Evolutionary conservation across 2,329 filamentous ascomycete species (phyloP).

Genomic region (Aspergillus calidoustus): DNA sequence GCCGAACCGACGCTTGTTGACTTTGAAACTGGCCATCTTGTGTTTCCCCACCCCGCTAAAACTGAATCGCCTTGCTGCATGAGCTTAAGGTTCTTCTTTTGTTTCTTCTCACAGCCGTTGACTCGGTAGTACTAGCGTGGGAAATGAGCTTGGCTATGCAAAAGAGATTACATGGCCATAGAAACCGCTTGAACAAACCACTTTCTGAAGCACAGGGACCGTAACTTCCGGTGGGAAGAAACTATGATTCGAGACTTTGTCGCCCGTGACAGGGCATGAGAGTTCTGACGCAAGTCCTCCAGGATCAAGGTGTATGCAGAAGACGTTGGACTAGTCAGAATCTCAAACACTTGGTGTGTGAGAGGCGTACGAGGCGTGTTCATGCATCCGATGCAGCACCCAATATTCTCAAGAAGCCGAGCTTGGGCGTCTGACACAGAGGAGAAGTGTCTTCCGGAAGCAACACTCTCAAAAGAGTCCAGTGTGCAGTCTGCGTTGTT

Average conservation of each 20-base stretch:
- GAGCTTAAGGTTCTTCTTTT: conserved; percentile 3
- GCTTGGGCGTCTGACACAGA: not conserved
- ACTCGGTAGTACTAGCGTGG: not conserved
- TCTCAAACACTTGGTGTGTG: conserved; percentile 27
- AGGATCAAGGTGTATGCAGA: not conserved
- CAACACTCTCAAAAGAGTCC: not conserved
- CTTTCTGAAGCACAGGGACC: not conserved
- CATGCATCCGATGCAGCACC: conserved; percentile 18
- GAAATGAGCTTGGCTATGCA: not conserved
- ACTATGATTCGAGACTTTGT: not conserved
- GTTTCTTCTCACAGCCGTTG: conserved; percentile 10
- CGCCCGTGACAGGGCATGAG: not conserved
- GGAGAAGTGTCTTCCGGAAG: not conserved
- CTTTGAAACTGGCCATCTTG: conserved; percentile 4
- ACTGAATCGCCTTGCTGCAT: conserved; percentile 2
- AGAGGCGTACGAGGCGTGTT: conserved; percentile 16
- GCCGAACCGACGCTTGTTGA: not conserved
- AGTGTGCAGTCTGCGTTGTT: not conserved
- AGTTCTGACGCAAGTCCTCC: not conserved
- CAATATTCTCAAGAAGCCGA: conserved; percentile 4
- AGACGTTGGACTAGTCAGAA: conserved; percentile 20
- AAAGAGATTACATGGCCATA: not conserved
- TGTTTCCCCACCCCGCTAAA: not conserved
- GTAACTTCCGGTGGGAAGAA: not conserved
- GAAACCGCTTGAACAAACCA: not conserved